A percentile compares a stretch with the other conserved stretches of the same genome.
Evolutionary conservation across 1,284 basidiomycete genomes (phyloP).

Genomic region (Ceratorhiza oryzae-sativae): DNA sequence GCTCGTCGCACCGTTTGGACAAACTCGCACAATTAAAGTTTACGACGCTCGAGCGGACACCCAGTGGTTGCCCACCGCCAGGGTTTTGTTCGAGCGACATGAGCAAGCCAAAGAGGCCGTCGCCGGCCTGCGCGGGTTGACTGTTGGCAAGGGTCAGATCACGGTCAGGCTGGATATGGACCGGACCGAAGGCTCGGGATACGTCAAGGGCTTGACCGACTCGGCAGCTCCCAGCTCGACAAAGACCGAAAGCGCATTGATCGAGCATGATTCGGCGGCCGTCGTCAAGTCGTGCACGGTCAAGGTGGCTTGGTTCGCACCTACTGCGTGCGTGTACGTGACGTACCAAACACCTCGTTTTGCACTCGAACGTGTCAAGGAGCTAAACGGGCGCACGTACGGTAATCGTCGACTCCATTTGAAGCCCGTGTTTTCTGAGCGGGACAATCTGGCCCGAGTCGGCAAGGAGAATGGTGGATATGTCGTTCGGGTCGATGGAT

Average conservation of each 20-base stretch:
- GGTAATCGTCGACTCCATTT: conserved; percentile 14
- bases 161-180: conserved; percentile 6
- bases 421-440: conserved; percentile 13
- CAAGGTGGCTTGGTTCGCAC: conserved; percentile 38
- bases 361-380: conserved; percentile 12
- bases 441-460: conserved; percentile 4
- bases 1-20: conserved; percentile 9
- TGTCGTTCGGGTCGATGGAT: conserved; percentile 15
- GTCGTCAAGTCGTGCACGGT: conserved; percentile 25
- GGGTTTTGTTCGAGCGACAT: conserved; percentile 16
- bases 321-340: conserved; percentile 14
- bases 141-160: background rate
- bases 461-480: conserved; percentile 25
- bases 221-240: background rate
- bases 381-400: conserved; percentile 17
- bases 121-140: background rate
- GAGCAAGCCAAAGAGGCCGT: conserved; percentile 16
- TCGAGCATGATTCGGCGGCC: conserved; percentile 6
- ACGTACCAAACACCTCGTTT: conserved; percentile 1
- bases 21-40: background rate
- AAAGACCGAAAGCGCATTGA: background rate
- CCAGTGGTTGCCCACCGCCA: conserved; percentile 7
- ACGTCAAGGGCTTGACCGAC: background rate
- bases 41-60: conserved; percentile 13
- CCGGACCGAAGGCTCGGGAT: background rate